Evolutionary conservation across 2,329 filamentous ascomycete genomes (phyloP).

Genomic region (Rugonectria rugulosa): DNA sequence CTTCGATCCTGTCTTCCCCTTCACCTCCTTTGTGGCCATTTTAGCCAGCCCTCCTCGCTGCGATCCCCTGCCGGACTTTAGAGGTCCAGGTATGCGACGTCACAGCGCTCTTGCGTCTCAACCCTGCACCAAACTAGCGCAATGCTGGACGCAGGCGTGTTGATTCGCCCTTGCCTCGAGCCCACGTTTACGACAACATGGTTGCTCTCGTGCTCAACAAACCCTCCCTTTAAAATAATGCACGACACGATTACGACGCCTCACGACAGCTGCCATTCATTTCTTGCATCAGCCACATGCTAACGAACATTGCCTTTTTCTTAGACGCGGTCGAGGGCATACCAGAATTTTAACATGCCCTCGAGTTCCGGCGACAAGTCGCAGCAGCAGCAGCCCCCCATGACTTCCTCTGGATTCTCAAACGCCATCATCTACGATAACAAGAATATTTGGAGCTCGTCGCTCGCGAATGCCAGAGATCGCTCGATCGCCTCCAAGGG

Average conservation of each 20-base stretch:
- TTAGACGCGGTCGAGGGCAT: slow-evolving; percentile 50
- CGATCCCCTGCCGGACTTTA: slow-evolving; percentile 27
- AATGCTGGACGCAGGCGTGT: slow-evolving; percentile 32
- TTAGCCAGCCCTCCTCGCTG: background rate
- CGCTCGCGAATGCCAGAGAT: slow-evolving; percentile 51
- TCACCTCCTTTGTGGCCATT: background rate
- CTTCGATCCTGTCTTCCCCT: slow-evolving; percentile 5
- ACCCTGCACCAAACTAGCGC: slow-evolving; percentile 45
- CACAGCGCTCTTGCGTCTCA: slow-evolving; percentile 48
- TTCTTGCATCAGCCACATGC: background rate
- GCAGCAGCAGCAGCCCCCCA: slow-evolving; percentile 38
- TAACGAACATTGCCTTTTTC: slow-evolving; percentile 1
- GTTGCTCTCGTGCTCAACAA: slow-evolving; percentile 21
- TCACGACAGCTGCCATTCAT: slow-evolving; percentile 17
- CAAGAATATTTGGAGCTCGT: slow-evolving; percentile 51
- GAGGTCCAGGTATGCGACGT: slow-evolving; percentile 42
- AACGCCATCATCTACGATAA: slow-evolving; percentile 47
- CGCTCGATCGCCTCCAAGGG: slow-evolving; percentile 54
- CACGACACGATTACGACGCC: slow-evolving; percentile 27
- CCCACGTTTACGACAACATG: slow-evolving; percentile 27
- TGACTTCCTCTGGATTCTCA: slow-evolving; percentile 46
- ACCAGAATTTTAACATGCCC: slow-evolving; percentile 49
- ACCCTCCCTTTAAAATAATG: slow-evolving; percentile 25
- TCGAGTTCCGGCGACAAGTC: slow-evolving; percentile 41
- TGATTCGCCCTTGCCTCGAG: slow-evolving; percentile 40